Percentiles rank a stretch among this genome's conserved stretches.
Conservation (phyloP, 1,284 basidiomycete species). For the Ceratobasidium sp. region DNA sequence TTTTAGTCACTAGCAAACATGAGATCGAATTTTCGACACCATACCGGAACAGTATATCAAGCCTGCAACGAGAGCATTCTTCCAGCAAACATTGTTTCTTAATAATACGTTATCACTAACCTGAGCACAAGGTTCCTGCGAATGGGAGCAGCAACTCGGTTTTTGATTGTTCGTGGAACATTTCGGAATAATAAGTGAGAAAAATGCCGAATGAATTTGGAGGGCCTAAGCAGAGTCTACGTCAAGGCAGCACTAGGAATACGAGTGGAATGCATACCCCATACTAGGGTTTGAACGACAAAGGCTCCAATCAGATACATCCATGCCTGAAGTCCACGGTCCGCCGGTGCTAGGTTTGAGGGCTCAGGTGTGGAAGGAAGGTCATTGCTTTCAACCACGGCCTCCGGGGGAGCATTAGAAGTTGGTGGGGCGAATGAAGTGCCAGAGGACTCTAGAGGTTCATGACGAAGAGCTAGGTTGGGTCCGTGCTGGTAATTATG, state of each 20-base stretch:
- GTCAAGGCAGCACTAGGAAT: neutral
- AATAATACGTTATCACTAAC: conserved; percentile 39
- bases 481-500: neutral
- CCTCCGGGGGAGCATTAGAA: neutral
- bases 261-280: conserved; percentile 43
- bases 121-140: conserved; percentile 49
- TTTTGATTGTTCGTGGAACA: conserved; percentile 45
- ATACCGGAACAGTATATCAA: conserved; percentile 52
- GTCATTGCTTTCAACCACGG: neutral
- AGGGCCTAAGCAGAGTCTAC: conserved; percentile 42
- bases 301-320: conserved; percentile 51
- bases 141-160: conserved; percentile 50
- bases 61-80: neutral
- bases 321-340: conserved; percentile 14
- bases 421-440: neutral
- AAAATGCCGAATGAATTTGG: too few species aligned
- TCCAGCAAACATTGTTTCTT: neutral
- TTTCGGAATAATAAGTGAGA: conserved; percentile 48
- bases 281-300: conserved; percentile 53
- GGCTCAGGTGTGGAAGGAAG: too few species aligned
- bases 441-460: too few species aligned
- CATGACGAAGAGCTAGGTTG: neutral
- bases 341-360: too few species aligned
- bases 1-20: neutral
- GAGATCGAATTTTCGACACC: conserved; percentile 16